A percentile compares a stretch with the other conserved stretches of the same genome.
phyloP scores from a whole-genome alignment of 2,329 filamentous ascomycete species.

The Monascus ruber region DNA sequence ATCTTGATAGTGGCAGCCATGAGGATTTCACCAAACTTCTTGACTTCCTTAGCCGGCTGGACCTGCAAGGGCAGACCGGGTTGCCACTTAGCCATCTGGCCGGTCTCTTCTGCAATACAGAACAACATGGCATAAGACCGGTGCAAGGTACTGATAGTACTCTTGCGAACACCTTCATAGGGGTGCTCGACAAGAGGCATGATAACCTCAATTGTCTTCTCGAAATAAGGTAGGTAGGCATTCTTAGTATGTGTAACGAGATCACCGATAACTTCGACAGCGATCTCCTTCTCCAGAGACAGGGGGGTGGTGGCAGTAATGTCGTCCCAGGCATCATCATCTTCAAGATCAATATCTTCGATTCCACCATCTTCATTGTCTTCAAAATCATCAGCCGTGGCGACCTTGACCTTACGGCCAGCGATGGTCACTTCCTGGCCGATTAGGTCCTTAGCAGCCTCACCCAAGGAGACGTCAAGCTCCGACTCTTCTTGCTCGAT shows the following conservation, averaged over 20 bases:
- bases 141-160: constrained; percentile 83
- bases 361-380: constrained; percentile 49
- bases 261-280: constrained; percentile 87
- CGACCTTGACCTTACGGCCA: constrained; percentile 77
- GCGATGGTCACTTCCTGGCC: constrained; percentile 66
- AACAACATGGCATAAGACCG: constrained; percentile 86
- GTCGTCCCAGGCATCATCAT: constrained; percentile 76
- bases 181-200: constrained; percentile 73
- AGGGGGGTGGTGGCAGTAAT: constrained; percentile 76
- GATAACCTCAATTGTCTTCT: constrained; percentile 75
- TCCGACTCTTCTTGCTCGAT: constrained; percentile 83
- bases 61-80: constrained; percentile 74
- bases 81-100: constrained; percentile 71
- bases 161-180: constrained; percentile 90
- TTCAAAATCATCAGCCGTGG: constrained; percentile 47
- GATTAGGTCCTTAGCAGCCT: constrained; percentile 61
- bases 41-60: constrained; percentile 64
- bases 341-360: constrained; percentile 57
- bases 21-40: constrained; percentile 76
- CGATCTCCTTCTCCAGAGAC: constrained; percentile 93
- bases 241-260: constrained; percentile 77
- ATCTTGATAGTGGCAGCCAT: constrained; percentile 72
- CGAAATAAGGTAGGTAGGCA: constrained; percentile 71
- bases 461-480: constrained; percentile 62
- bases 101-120: constrained; percentile 71